Evolutionary conservation across 768 basidiomycete species (phyloP), one percentile per base, ranked within the genome.

Genomic region (Lentinula edodes): DNA sequence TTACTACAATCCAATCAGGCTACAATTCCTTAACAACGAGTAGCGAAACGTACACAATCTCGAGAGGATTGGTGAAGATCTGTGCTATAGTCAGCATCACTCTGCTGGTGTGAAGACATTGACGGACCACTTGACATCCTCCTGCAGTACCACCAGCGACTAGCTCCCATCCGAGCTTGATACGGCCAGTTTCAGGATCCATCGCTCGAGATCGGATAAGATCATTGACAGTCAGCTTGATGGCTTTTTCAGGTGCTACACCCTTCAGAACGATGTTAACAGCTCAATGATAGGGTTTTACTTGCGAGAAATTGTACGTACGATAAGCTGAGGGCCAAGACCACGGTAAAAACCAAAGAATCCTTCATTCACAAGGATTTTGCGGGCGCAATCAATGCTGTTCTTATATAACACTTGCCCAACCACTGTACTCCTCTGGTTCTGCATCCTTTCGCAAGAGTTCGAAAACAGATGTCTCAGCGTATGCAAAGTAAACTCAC

Each of bases 371-470:
- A 87, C 84, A 73, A 98, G 87, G 28, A 99, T 95, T 72, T 96
- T 98, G 68, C 81, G 80, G 35, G 95, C 90, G 71, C 97, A 99
- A 70, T 99, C 97, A 41, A 91, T 69, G 67, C 93, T 95, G 78
- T 97, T 98, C 79, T 95, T 91, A 80, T 99, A 99, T 50, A 98
- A 75, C 69, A 98, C 77, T 75, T 99, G 96, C 41, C 97, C 97
- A 35, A 99, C 97, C 20, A 99, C 92, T 6, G 91, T 94, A 64
- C 89, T 93, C 13, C 97, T 87, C 73, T 99, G 97, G 71, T 99
- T 99, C 78, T 99, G 97, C 83, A 99, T 94, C 42, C 94, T 93
- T 63, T 12, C 56, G 35, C 1, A 38, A 42, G 42, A 13, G n/a
- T 23, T 48, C 23, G 38, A 23, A 9, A 20, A 38, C 16, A 46